These are phyloP conservation scores for Pyrus communis DNA, from an alignment of 306 rosid species.

Conservation along the genomic window DNA sequence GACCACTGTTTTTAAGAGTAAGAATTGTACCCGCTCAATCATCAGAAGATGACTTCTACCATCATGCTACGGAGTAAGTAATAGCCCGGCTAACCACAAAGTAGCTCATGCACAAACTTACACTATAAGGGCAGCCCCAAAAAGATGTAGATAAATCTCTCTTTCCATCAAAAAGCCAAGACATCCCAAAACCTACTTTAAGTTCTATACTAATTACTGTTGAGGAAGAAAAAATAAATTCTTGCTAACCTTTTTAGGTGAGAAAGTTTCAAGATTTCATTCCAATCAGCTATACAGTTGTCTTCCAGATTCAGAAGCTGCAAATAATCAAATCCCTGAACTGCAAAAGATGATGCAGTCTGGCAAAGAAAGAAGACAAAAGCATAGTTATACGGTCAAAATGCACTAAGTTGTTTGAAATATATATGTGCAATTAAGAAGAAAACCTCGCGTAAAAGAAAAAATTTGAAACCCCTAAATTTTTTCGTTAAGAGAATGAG, in stretches of 20 bases:
- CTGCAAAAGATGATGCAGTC: no score
- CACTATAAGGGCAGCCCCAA: not conserved
- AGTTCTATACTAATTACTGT: not conserved
- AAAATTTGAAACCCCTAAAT: no score
- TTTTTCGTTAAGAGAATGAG: no score
- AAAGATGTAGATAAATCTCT: not conserved
- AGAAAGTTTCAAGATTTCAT: constrained; percentile 70
- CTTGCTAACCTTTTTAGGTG: constrained; percentile 57
- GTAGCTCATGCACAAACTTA: not conserved
- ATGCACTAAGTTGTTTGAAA: no score
- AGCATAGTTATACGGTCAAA: no score
- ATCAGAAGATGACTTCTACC: not conserved
- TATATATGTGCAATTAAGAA: no score
- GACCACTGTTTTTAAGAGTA: no score
- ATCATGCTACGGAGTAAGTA: no score
- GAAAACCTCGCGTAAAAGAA: no score
- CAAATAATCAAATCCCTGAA: not conserved
- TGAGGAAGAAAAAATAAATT: constrained; percentile 1
- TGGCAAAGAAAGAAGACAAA: no score
- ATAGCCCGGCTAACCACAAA: not conserved
- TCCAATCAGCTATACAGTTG: constrained; percentile 76
- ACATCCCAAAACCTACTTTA: not conserved
- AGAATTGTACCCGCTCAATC: no score
- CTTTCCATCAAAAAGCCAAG: not conserved
- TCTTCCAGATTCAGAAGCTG: constrained; percentile 87